Evolutionary conservation across 148 eudicot genomes (phyloP), one percentile per base, ranked within the genome.

Genomic region (Fagopyrum homotropicum): DNA sequence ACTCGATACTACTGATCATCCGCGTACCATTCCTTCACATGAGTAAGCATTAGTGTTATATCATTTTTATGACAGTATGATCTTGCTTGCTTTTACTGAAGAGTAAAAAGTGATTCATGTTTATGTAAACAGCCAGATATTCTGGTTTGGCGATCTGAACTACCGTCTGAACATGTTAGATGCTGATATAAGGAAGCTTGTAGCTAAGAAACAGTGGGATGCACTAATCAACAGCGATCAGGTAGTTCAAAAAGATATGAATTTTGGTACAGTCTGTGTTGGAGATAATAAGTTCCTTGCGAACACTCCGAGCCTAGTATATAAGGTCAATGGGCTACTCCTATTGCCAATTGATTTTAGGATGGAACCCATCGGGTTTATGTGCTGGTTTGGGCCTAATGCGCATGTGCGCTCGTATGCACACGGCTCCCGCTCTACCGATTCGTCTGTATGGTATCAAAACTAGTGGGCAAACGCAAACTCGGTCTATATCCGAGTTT

Each of bases 71-170:
- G 17, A 17, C 29, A 22, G 9, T 8, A 59, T 6, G 35, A 59
- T 22, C 3, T 69, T 70, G 50, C 22, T 10, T 10, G 15, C 11
- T 9, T 63, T 64, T 64, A 14, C 70, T 64, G 17, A 4, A 40
- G 68, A 55, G 56, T 44, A 55, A 47, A 35, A 75, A 73, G 43
- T 49, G 81, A 12, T 16, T 6, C 48, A 74, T 64, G 0, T 52
- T 78, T 83, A 6, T 80, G 45, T 80, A 4, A 47, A 80, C 96
- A 95, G 99, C 77, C 88, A 95, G 72, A 90, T 95, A 88, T 95
- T 95, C 82, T 95, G 99, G 99, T 95, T 95, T 74, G 99, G 99
- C 14, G 99, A 95, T 82, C 79, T 95, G 86, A 95, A 95, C 80
- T 95, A 95, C 56, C 99, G 99, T 79, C 85, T 95, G 80, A 88